A percentile compares a stretch with the other conserved stretches of the same genome.
phyloP scores from a whole-genome alignment of 2,329 filamentous ascomycete genomes.

The Plectosphaerella plurivora region DNA sequence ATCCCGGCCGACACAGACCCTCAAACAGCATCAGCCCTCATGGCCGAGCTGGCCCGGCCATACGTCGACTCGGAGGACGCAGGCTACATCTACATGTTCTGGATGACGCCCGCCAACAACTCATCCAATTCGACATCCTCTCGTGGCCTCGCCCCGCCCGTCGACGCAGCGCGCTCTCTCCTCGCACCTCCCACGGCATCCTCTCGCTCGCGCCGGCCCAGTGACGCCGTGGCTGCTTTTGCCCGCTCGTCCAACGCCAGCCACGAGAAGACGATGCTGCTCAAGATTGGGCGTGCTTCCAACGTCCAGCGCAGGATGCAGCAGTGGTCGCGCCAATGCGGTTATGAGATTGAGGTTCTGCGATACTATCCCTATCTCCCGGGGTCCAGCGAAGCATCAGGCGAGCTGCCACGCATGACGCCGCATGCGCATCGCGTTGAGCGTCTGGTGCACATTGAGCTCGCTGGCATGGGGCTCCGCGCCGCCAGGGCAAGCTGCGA shows the following conservation, averaged over 20 bases:
- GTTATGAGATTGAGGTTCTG: slow-evolving; percentile 80
- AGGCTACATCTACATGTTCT: slow-evolving; percentile 99
- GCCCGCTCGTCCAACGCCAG: slow-evolving; percentile 25
- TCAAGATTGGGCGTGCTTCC: slow-evolving; percentile 63
- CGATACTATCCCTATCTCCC: slow-evolving; percentile 85
- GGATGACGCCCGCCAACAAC: slow-evolving; percentile 66
- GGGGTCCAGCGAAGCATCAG: slow-evolving; percentile 22
- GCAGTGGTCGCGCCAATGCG: slow-evolving; percentile 91
- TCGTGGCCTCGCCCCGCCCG: slow-evolving; percentile 47
- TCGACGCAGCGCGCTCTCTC: slow-evolving; percentile 55
- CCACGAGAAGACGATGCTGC: slow-evolving; percentile 54
- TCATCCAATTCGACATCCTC: slow-evolving; percentile 28
- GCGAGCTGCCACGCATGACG: slow-evolving; percentile 59
- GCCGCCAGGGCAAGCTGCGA: slow-evolving; percentile 57
- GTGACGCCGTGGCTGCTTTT: slow-evolving; percentile 51
- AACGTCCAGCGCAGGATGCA: slow-evolving; percentile 91
- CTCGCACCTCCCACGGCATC: slow-evolving; percentile 43
- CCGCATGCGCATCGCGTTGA: slow-evolving; percentile 86
- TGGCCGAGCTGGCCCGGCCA: slow-evolving; percentile 73
- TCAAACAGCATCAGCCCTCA: slow-evolving; percentile 63
- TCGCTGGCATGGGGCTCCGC: slow-evolving; percentile 58
- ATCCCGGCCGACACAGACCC: slow-evolving; percentile 67
- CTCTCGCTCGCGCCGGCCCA: slow-evolving; percentile 39
- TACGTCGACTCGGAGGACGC: slow-evolving; percentile 63
- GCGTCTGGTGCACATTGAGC: slow-evolving; percentile 82